These are phyloP conservation scores for Didymosphaeria variabile DNA, from an alignment of 2,329 filamentous ascomycete species.

Conservation along the genomic window DNA sequence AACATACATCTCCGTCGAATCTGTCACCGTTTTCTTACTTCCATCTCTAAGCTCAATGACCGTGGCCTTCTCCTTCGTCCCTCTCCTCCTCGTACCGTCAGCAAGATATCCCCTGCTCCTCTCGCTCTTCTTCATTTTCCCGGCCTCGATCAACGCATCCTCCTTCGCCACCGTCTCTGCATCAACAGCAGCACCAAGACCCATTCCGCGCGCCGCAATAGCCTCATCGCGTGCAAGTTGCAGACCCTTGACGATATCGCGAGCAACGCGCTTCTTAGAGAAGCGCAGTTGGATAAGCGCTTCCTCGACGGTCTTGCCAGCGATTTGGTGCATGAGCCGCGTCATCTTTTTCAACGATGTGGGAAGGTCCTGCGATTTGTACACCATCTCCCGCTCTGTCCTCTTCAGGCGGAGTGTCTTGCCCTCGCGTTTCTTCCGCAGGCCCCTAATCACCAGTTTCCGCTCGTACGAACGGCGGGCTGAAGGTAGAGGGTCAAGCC, in stretches of 20 bases:
- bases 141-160: conserved; percentile 15
- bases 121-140: conserved; percentile 8
- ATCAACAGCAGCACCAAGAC: conserved; percentile 60
- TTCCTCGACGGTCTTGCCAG: conserved; percentile 92
- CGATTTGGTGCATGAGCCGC: conserved; percentile 85
- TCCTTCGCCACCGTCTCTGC: conserved; percentile 26
- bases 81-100: conserved; percentile 20
- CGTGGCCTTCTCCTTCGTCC: conserved; percentile 49
- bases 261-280: conserved; percentile 90
- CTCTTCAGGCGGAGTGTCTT: conserved; percentile 73
- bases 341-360: conserved; percentile 93
- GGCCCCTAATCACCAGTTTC: conserved; percentile 81
- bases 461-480: conserved; percentile 79
- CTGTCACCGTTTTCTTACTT: conserved; percentile 72
- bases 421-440: conserved; percentile 72
- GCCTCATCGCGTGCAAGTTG: conserved; percentile 84
- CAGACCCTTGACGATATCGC: conserved; percentile 80
- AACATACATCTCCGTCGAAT: conserved; percentile 87
- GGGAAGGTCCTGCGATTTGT: conserved; percentile 76
- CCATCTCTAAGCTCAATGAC: conserved; percentile 79
- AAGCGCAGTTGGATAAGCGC: conserved; percentile 95
- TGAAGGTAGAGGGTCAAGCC: conserved; percentile 78
- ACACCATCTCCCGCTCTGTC: conserved; percentile 66
- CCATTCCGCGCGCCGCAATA: conserved; percentile 84
- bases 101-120: conserved; percentile 15